phyloP scores from a whole-genome alignment of 1,284 basidiomycete genomes.

The Malassezia vespertilionis region DNA sequence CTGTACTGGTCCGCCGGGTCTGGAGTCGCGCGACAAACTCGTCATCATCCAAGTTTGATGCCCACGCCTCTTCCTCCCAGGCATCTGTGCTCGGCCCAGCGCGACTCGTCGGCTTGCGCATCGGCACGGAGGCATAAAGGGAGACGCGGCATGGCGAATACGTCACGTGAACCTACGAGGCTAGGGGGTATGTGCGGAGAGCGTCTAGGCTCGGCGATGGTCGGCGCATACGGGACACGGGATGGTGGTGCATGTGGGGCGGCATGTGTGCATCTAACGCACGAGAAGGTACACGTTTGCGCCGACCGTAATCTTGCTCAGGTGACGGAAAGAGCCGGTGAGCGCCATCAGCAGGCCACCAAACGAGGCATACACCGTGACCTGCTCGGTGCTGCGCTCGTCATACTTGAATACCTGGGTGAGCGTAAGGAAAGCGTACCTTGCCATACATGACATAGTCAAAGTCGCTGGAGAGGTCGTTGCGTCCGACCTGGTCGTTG shows the following conservation, averaged over 20 bases:
- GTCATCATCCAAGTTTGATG: conserved; percentile 43
- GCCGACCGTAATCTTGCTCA: conserved; percentile 81
- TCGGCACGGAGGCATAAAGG: too few species aligned
- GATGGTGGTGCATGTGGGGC: too few species aligned
- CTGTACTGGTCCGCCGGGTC: conserved; percentile 9
- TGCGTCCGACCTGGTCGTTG: conserved; percentile 70
- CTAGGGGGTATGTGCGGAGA: neutral
- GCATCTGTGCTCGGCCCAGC: conserved; percentile 9
- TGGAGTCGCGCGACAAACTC: conserved; percentile 36
- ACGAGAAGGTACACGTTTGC: conserved; percentile 84
- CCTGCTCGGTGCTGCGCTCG: conserved; percentile 66
- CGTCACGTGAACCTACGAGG: conserved; percentile 1
- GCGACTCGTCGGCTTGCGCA: conserved; percentile 3
- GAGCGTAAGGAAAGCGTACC: conserved; percentile 52
- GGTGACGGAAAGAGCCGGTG: conserved; percentile 81
- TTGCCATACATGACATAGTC: conserved; percentile 99
- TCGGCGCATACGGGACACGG: too few species aligned
- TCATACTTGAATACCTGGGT: conserved; percentile 90
- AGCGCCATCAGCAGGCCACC: conserved; percentile 93
- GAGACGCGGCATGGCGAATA: conserved; percentile 6
- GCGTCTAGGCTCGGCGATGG: too few species aligned
- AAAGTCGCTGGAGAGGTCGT: conserved; percentile 86
- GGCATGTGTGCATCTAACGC: too few species aligned
- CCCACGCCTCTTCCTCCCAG: conserved; percentile 46
- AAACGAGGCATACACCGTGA: conserved; percentile 89